Evolutionary conservation across 2,329 filamentous ascomycete genomes (phyloP).

Genomic region (Macroventuria anomochaeta): DNA sequence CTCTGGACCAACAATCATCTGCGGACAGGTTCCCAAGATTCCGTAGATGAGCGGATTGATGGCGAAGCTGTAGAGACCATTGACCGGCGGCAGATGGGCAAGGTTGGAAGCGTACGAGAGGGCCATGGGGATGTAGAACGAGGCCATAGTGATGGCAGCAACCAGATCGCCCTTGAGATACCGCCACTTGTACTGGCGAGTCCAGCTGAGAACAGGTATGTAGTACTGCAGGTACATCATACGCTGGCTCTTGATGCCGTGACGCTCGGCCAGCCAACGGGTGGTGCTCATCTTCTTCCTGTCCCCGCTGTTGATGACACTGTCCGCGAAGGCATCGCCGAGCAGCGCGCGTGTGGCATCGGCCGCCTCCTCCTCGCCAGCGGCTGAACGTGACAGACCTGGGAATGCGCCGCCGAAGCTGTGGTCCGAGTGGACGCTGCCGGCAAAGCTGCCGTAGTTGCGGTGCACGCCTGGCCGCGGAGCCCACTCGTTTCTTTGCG

Average conservation of each 20-base stretch:
- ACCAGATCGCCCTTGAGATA: conserved; percentile 87
- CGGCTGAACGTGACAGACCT: conserved; percentile 33
- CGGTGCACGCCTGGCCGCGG: conserved; percentile 64
- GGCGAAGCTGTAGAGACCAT: conserved; percentile 92
- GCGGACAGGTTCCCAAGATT: conserved; percentile 85
- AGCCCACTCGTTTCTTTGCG: conserved; percentile 41
- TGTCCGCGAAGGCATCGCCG: conserved; percentile 54
- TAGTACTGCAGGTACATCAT: conserved; percentile 91
- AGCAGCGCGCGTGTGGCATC: conserved; percentile 50
- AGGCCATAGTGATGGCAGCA: conserved; percentile 93
- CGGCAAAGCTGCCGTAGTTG: conserved; percentile 60
- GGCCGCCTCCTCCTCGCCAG: conserved; percentile 34
- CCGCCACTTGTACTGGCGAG: conserved; percentile 80
- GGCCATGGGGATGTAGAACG: conserved; percentile 97
- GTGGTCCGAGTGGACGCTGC: conserved; percentile 56
- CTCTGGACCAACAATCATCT: conserved; percentile 94
- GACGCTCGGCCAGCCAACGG: conserved; percentile 71
- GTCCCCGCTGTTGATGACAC: conserved; percentile 48
- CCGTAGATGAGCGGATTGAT: conserved; percentile 93
- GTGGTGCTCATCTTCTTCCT: conserved; percentile 75
- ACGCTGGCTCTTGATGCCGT: conserved; percentile 75
- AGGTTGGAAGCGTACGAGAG: conserved; percentile 92
- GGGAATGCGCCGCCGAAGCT: conserved; percentile 50
- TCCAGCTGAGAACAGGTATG: conserved; percentile 88
- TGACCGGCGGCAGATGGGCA: conserved; percentile 89